These are phyloP conservation scores for Bruguiera hainesii DNA, from an alignment of 441 rosid species.

Conservation along the genomic window DNA sequence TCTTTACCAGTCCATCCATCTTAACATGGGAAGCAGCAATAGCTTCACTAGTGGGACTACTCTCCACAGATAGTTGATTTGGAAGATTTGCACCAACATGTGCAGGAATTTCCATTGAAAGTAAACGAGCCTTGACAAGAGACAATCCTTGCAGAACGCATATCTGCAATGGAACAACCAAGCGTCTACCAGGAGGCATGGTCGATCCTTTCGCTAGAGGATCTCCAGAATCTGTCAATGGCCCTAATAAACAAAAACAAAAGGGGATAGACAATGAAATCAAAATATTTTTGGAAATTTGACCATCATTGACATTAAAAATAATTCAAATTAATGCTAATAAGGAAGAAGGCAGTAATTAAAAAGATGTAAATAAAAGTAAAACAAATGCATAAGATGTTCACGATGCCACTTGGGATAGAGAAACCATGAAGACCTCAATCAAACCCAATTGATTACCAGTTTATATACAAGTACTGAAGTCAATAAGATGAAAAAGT, in stretches of 20 bases:
- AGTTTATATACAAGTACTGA: too few species aligned
- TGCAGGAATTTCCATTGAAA: slow-evolving; percentile 98
- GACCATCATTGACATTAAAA: neutral
- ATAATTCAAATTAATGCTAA: neutral
- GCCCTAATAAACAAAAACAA: slow-evolving; percentile 50
- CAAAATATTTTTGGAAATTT: neutral
- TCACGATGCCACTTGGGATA: too few species aligned
- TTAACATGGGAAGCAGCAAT: slow-evolving; percentile 44
- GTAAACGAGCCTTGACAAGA: slow-evolving; percentile 88
- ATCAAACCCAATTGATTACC: too few species aligned
- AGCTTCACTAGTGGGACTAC: slow-evolving; percentile 36
- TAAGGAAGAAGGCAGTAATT: neutral
- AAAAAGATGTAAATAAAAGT: slow-evolving; percentile 2
- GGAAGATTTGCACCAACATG: slow-evolving; percentile 68
- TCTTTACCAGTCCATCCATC: slow-evolving; percentile 77
- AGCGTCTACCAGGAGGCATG: slow-evolving; percentile 84
- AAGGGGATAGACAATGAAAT: slow-evolving; percentile 11
- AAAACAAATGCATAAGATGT: neutral
- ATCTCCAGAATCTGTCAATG: slow-evolving; percentile 47
- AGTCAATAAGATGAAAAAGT: too few species aligned
- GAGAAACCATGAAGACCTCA: too few species aligned
- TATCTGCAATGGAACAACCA: slow-evolving; percentile 81
- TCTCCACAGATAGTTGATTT: slow-evolving; percentile 29
- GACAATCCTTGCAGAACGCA: slow-evolving; percentile 91
- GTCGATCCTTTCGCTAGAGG: slow-evolving; percentile 38